Evolutionary conservation across 805 yeast species (phyloP).

Genomic region (Blastobotrys peoriensis): DNA sequence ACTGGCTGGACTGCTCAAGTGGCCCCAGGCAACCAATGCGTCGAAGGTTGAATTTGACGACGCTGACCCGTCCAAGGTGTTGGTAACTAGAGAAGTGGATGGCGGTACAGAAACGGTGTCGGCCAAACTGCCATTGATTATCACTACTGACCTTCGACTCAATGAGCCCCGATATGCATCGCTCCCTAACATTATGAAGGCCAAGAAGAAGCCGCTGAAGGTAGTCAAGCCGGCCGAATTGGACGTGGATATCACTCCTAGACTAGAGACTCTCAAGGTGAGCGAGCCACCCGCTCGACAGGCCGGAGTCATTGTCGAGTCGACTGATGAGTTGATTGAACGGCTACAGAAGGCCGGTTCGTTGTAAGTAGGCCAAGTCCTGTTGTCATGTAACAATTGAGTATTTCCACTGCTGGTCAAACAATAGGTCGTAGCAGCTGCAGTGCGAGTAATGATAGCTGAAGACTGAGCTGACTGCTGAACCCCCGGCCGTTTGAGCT

Average conservation of each 20-base stretch:
- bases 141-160: conserved; percentile 89
- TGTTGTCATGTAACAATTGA: background rate
- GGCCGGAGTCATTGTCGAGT: conserved; percentile 73
- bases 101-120: conserved; percentile 85
- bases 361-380: conserved; percentile 33
- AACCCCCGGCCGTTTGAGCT: background rate
- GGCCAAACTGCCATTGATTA: conserved; percentile 74
- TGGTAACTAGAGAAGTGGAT: conserved; percentile 87
- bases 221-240: conserved; percentile 58
- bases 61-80: conserved; percentile 45
- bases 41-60: conserved; percentile 70
- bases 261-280: conserved; percentile 64
- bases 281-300: conserved; percentile 80
- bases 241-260: conserved; percentile 56
- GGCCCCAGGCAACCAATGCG: conserved; percentile 98
- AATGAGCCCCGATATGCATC: conserved; percentile 96
- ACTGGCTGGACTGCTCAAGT: conserved; percentile 84
- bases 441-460: too few relatives aligned
- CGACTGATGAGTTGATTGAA: conserved; percentile 74
- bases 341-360: conserved; percentile 76
- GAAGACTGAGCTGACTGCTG: background rate
- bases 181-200: conserved; percentile 95
- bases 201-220: conserved; percentile 90
- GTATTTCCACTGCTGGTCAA: too few relatives aligned
- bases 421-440: too few relatives aligned